Base-by-base conservation (phyloP, 352 stramenopile genomes). In the Pythium dissotocum region DNA sequence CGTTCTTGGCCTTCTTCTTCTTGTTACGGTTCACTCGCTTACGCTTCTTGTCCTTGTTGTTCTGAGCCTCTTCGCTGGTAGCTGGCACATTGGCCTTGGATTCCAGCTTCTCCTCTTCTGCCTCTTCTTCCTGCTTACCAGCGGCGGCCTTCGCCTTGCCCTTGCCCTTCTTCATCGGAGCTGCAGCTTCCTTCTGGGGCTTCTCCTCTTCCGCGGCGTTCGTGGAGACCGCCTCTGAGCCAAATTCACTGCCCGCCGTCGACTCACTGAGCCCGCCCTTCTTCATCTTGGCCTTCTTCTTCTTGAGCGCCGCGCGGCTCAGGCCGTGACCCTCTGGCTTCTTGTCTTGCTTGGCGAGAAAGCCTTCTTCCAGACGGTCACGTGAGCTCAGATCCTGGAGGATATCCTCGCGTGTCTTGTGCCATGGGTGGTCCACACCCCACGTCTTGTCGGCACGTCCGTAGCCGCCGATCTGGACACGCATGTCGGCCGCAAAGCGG, bases 401-500 rank as follows among this genome's bases (percentile, higher is more conserved):
- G 40, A 93, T 61, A 54, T 82, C 75, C 35, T 83, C 76, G 54
- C 74, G 69, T 30, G 82, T 91, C 63, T 82, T 76, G 63, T 93
- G 85, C 85, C 83, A 91, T 61, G 83, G 83, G 70, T 91, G 83
- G 72, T 93, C 85, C 51, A 91, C 81, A 53, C 80, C 82, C 82
- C 83, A 91, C 33, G 81, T 91, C 58, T 90, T 81, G 77, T 93
- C 83, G n/a, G 82, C 72, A 51, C 85, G 85, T 1, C 85, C 85
- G 70, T 93, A 93, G 58, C 83, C 83, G 30, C 85, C 83, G 8
- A 90, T 73, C 28, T 77, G 82, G 28, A 88, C 73, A 60, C 85
- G 85, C 85, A 93, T 93, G 70, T 93, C 85, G 57, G 85, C 85
- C 30, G 85, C 85, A 57, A 93, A 93, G 28, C 83, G 83, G 16